Conservation (phyloP, 345 rosid species). For the Gynandropsis gynandra region DNA sequence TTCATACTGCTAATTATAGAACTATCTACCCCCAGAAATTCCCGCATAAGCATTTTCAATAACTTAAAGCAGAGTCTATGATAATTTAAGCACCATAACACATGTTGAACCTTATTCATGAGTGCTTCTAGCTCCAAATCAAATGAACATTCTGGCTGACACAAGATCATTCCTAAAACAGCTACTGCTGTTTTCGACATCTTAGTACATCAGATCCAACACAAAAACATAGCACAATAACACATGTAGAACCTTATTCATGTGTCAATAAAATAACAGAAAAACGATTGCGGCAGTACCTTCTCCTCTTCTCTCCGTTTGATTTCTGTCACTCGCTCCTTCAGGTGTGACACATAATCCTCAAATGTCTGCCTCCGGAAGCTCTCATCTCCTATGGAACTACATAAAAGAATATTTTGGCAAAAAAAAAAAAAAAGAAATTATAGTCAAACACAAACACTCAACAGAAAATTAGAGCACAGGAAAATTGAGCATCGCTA, state of each 20-base stretch:
- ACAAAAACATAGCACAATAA: not conserved
- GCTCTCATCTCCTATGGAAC: conserved; percentile 68
- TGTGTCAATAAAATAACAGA: not conserved
- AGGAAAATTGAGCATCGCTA: too few species aligned
- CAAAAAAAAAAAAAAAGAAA: too few species aligned
- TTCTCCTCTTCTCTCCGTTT: conserved; percentile 63
- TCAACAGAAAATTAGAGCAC: too few species aligned
- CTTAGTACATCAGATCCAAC: too few species aligned
- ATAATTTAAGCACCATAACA: not conserved
- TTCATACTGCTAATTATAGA: not conserved
- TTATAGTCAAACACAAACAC: too few species aligned
- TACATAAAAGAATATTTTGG: conserved; percentile 30
- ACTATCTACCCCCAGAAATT: conserved; percentile 8
- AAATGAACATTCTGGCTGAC: not conserved
- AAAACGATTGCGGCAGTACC: conserved; percentile 32
- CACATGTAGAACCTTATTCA: not conserved
- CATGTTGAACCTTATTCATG: not conserved
- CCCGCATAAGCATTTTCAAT: conserved; percentile 8
- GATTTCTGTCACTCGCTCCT: conserved; percentile 55
- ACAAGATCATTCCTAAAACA: not conserved
- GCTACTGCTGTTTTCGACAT: too few species aligned
- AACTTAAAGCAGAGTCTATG: too few species aligned
- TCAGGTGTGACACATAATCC: conserved; percentile 52
- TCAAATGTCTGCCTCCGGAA: conserved; percentile 58
- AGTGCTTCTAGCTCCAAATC: not conserved